A percentile compares a stretch with the other conserved stretches of the same genome.
Conservation (phyloP, 768 basidiomycete genomes). For the Crassisporium funariophilum region DNA sequence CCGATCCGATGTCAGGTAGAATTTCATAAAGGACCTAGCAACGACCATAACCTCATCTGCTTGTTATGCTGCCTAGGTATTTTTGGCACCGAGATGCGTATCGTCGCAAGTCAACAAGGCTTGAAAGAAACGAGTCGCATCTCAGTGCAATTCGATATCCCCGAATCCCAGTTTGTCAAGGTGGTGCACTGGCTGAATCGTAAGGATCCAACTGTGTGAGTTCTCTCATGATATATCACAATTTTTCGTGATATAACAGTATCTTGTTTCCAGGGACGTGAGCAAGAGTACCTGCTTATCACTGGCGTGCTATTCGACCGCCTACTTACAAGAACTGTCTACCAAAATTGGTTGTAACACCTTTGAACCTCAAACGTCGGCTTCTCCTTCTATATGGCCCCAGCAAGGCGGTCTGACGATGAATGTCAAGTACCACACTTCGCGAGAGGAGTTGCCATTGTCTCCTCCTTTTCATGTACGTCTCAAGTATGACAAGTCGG, state of each 20-base stretch:
- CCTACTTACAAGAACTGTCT: slow-evolving; percentile 16
- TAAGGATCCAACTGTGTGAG: background rate
- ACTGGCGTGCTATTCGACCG: slow-evolving; percentile 44
- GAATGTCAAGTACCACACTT: slow-evolving; percentile 31
- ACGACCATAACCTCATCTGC: too few relatives aligned
- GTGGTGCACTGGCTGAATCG: slow-evolving; percentile 17
- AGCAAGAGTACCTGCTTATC: slow-evolving; percentile 42
- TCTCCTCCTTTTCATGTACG: slow-evolving; percentile 46
- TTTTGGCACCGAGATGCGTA: slow-evolving; percentile 16
- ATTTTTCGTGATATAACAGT: too few relatives aligned
- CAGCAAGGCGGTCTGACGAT: slow-evolving; percentile 35
- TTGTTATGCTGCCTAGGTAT: slow-evolving; percentile 7
- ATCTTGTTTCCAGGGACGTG: slow-evolving; percentile 6
- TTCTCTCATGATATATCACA: too few relatives aligned
- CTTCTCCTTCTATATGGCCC: slow-evolving; percentile 47
- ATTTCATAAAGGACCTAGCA: background rate
- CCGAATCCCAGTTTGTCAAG: slow-evolving; percentile 17
- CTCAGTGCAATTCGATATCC: slow-evolving; percentile 25
- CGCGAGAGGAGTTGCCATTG: slow-evolving; percentile 34
- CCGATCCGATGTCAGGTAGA: background rate
- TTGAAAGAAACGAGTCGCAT: slow-evolving; percentile 15
- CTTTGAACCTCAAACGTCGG: slow-evolving; percentile 23
- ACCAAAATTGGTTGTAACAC: slow-evolving; percentile 12
- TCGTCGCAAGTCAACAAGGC: slow-evolving; percentile 29
- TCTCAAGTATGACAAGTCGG: too few relatives aligned